Percentiles rank a stretch among this genome's conserved stretches.
Evolutionary conservation across 768 basidiomycete species (phyloP).

Genomic region (Russula emetica): DNA sequence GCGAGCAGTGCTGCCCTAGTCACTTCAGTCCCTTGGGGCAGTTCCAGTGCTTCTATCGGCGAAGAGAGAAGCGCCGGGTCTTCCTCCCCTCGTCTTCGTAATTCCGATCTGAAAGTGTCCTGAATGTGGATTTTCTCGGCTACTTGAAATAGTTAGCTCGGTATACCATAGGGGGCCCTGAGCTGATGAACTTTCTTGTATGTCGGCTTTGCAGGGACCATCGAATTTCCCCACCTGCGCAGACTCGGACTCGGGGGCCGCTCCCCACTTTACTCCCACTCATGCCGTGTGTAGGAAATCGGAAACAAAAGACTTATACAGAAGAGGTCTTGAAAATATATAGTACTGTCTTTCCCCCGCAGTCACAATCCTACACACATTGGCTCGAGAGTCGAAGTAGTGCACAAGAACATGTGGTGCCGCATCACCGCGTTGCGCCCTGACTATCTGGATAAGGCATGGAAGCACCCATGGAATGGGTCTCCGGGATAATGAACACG

Average conservation of each 20-base stretch:
- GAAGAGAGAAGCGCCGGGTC: conserved; percentile 6
- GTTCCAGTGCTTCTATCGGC: conserved; percentile 13
- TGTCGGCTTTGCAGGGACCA: conserved; percentile 8
- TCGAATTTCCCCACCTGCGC: conserved; percentile 3
- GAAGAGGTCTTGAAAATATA: neutral
- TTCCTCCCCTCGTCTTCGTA: neutral
- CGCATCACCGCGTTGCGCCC: conserved; percentile 3
- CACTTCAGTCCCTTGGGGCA: conserved; percentile 19
- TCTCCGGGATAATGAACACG: neutral
- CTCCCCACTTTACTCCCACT: conserved; percentile 7
- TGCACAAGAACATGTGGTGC: neutral
- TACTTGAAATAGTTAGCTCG: conserved; percentile 19
- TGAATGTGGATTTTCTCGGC: conserved; percentile 9
- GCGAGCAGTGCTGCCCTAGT: conserved; percentile 2
- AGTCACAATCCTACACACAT: neutral
- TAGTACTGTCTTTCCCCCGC: neutral
- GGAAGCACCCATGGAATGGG: conserved; percentile 4
- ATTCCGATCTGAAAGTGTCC: conserved; percentile 1
- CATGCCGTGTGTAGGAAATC: neutral
- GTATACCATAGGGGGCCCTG: neutral
- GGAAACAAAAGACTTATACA: neutral
- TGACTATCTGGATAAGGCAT: conserved; percentile 7
- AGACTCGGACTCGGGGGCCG: neutral
- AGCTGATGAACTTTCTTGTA: conserved; percentile 15
- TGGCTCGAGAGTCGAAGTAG: neutral